Evolutionary conservation across 1,284 basidiomycete genomes (phyloP).

Genomic region (Pyrrhoderma noxium): DNA sequence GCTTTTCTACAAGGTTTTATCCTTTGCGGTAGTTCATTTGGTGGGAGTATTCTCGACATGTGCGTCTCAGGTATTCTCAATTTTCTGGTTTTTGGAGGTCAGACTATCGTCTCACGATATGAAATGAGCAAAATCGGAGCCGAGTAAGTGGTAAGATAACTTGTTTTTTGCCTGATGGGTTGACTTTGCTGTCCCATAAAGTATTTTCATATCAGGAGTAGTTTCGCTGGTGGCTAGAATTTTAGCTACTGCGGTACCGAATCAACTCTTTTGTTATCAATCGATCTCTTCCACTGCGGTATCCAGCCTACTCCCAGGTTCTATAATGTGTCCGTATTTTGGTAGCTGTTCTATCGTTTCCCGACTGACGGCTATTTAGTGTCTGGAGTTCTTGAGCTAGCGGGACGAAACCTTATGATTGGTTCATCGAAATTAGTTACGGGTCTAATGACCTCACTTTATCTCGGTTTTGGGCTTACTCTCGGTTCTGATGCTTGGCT

Average conservation of each 20-base stretch:
- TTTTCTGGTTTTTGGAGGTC: constrained; percentile 55
- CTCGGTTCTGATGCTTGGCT: constrained; percentile 40
- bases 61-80: constrained; percentile 60
- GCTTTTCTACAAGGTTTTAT: constrained; percentile 63
- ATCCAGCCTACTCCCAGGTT: constrained; percentile 16
- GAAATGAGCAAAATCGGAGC: constrained; percentile 82
- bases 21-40: constrained; percentile 76
- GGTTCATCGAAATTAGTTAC: constrained; percentile 14
- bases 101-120: constrained; percentile 71
- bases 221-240: constrained; percentile 13
- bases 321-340: constrained; percentile 15
- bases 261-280: constrained; percentile 20
- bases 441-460: constrained; percentile 17
- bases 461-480: constrained; percentile 36
- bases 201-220: constrained; percentile 11
- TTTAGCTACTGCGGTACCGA: constrained; percentile 6
- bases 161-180: not conserved
- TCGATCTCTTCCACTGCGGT: constrained; percentile 16
- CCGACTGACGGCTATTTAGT: constrained; percentile 6
- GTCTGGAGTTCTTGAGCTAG: constrained; percentile 16
- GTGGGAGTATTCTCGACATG: constrained; percentile 79
- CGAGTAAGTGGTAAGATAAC: constrained; percentile 48
- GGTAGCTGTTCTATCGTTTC: not conserved
- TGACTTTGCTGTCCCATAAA: too few species aligned
- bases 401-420: constrained; percentile 11